Conservation (phyloP, 1,139 yeast species). For the Geotrichum carabidarum region DNA sequence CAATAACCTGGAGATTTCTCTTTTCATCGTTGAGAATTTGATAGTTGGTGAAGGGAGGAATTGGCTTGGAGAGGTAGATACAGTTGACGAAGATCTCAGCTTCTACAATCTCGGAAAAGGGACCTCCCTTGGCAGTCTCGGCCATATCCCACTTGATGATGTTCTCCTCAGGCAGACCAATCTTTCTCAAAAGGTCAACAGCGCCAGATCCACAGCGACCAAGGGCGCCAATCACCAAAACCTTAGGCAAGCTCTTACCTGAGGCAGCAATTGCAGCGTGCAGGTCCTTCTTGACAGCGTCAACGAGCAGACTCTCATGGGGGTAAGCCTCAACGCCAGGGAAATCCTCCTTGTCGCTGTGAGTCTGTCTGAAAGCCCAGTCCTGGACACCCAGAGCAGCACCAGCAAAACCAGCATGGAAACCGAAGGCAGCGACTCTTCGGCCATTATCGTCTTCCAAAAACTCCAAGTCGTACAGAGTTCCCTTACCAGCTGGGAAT, state of each 20-base stretch:
- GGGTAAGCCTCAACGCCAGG: constrained; percentile 73
- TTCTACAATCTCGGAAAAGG: constrained; percentile 81
- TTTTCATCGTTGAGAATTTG: constrained; percentile 56
- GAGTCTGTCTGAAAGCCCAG: constrained; percentile 87
- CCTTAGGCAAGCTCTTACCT: constrained; percentile 68
- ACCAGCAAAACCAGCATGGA: constrained; percentile 98
- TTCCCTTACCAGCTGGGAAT: constrained; percentile 88
- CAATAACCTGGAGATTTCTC: constrained; percentile 84
- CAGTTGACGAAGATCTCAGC: constrained; percentile 92
- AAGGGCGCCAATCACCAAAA: constrained; percentile 88
- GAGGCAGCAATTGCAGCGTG: constrained; percentile 53
- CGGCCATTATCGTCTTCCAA: constrained; percentile 91
- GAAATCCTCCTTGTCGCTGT: constrained; percentile 57
- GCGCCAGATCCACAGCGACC: constrained; percentile 99
- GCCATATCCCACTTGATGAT: constrained; percentile 93
- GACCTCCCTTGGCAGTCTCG: constrained; percentile 96
- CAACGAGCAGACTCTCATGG: constrained; percentile 67
- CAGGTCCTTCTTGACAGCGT: constrained; percentile 61
- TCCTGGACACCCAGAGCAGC: constrained; percentile 93
- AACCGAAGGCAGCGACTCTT: constrained; percentile 98
- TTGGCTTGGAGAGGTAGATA: constrained; percentile 87
- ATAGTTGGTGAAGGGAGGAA: constrained; percentile 79
- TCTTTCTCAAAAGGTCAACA: constrained; percentile 69
- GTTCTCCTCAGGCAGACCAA: constrained; percentile 82
- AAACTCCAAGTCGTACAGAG: constrained; percentile 87